Evolutionary conservation across 257 asterid genomes (phyloP), one percentile per base, ranked within the genome.

Genomic region (Echites panduratus): DNA sequence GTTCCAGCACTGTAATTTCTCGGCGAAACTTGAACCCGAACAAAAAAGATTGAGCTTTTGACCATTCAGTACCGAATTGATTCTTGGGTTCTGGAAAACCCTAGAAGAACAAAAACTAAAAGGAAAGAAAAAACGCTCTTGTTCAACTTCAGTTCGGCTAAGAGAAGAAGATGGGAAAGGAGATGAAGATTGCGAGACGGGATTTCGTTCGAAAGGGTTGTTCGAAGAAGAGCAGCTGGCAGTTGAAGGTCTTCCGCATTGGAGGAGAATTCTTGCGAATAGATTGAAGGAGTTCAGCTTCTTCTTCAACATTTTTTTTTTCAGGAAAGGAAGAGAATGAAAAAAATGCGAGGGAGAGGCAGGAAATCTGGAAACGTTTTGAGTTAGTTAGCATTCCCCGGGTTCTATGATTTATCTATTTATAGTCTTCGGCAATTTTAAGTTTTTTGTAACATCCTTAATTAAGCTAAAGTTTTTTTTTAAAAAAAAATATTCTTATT

Each of bases 1-100:
- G 73, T 84, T 91, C 98, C 99, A 94, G 85, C 99, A 94, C 65
- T 12, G 66, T 27, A 16, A 40, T 20, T 80, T 77, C 48, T 70
- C 72, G 12, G 82, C 57, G 59, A 83, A 66, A 24, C 67, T 47
- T 49, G 79, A 62, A 20, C 48, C 80, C 61, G 93, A 82, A 75
- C 90, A 79, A 75, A 88, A 88, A 43, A 43, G 19, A 12, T 50
- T 57, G 69, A 41, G 67, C 10, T 32, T 77, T 43, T 58, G 79
- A 7, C 50, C 54, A 29, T 47, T 71, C 2, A 44, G 72, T 61
- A 41, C 67, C 9, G 71, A 66, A 77, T 54, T 68, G 77, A 77
- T 43, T 13, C 52, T 57, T 52, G 71, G 80, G 67, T 54, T 41
- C 45, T 68, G 68, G 70, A 75, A 69, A 67, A 80, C 69, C 72